These are phyloP conservation scores for Colletotrichum salicis DNA, from an alignment of 2,329 filamentous ascomycete species.

Conservation along the genomic window DNA sequence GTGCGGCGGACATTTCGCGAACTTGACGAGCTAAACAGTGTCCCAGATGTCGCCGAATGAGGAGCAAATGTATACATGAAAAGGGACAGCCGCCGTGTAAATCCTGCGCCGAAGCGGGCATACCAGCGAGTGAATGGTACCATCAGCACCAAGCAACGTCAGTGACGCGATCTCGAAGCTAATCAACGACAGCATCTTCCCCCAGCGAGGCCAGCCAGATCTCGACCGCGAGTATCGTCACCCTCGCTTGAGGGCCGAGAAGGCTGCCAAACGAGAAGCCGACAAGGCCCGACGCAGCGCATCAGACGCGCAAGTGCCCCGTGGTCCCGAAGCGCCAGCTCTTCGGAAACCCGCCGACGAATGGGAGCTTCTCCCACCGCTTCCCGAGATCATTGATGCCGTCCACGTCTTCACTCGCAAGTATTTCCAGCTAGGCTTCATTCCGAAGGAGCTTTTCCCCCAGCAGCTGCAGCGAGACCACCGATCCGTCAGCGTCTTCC, in stretches of 20 bases:
- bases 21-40: slow-evolving; percentile 20
- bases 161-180: slow-evolving; percentile 5
- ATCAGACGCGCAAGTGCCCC: slow-evolving; percentile 42
- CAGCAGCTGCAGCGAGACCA: slow-evolving; percentile 58
- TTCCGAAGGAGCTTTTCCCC: slow-evolving; percentile 63
- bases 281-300: slow-evolving; percentile 49
- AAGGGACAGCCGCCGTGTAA: slow-evolving; percentile 61
- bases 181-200: slow-evolving; percentile 56
- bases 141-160: not conserved
- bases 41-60: slow-evolving; percentile 64
- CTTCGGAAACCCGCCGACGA: slow-evolving; percentile 48
- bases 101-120: slow-evolving; percentile 61
- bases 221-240: slow-evolving; percentile 67
- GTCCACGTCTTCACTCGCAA: slow-evolving; percentile 63
- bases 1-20: slow-evolving; percentile 7
- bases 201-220: slow-evolving; percentile 63
- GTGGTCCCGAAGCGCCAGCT: slow-evolving; percentile 20
- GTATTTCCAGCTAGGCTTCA: slow-evolving; percentile 70
- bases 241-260: slow-evolving; percentile 62
- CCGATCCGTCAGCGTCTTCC: slow-evolving; percentile 62
- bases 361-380: slow-evolving; percentile 62
- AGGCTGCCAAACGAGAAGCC: slow-evolving; percentile 52
- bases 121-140: slow-evolving; percentile 61
- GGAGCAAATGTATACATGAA: slow-evolving; percentile 66
- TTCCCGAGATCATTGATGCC: slow-evolving; percentile 61